Percentiles rank a stretch among this genome's conserved stretches.
phyloP scores from a whole-genome alignment of 2,329 filamentous ascomycete genomes.

The Ophiosphaerella narmari region DNA sequence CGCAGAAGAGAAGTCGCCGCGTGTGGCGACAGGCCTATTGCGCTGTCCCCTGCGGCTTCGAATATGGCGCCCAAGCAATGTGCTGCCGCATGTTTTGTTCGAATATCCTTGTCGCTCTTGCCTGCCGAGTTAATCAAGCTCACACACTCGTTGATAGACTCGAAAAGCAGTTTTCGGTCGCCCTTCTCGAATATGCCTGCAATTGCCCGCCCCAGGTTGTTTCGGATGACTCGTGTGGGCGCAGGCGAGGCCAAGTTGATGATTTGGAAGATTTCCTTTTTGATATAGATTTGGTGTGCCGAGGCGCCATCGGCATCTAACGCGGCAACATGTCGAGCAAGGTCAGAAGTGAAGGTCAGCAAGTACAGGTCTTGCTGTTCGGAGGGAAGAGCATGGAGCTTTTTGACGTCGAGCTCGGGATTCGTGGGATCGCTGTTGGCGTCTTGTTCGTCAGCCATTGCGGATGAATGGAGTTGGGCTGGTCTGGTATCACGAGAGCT shows the following conservation, averaged over 20 bases:
- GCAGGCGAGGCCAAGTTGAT: slow-evolving; percentile 80
- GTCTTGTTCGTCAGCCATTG: slow-evolving; percentile 36
- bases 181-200: slow-evolving; percentile 81
- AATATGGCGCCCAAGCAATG: slow-evolving; percentile 88
- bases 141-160: slow-evolving; percentile 89
- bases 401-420: slow-evolving; percentile 84
- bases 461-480: slow-evolving; percentile 14
- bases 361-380: slow-evolving; percentile 97
- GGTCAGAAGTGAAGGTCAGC: slow-evolving; percentile 81
- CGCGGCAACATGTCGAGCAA: slow-evolving; percentile 77
- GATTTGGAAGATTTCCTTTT: slow-evolving; percentile 93
- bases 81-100: slow-evolving; percentile 83
- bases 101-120: slow-evolving; percentile 78
- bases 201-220: slow-evolving; percentile 84
- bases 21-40: slow-evolving; percentile 78
- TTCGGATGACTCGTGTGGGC: slow-evolving; percentile 85
- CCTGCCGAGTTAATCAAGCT: slow-evolving; percentile 68
- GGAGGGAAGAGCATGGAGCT: slow-evolving; percentile 84
- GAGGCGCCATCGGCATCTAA: slow-evolving; percentile 81
- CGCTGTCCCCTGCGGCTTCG: slow-evolving; percentile 90
- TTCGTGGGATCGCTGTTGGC: slow-evolving; percentile 53
- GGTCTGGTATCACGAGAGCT: slow-evolving; percentile 2
- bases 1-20: slow-evolving; percentile 75
- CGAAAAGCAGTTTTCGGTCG: slow-evolving; percentile 88
- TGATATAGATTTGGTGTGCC: slow-evolving; percentile 86